phyloP scores from a whole-genome alignment of 345 rosid species.

The Aquilaria yunnanensis region DNA sequence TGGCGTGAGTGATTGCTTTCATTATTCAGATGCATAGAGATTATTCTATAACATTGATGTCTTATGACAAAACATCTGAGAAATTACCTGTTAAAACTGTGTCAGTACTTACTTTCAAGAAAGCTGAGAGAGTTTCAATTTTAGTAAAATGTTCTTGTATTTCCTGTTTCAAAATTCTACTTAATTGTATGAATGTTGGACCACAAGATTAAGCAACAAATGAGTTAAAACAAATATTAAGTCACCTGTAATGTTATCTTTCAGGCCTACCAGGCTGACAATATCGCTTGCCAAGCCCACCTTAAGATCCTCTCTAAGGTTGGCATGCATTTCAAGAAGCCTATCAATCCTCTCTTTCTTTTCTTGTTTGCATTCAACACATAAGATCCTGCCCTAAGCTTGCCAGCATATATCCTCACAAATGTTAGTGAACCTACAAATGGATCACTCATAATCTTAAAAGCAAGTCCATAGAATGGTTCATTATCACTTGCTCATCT shows the following conservation, averaged over 20 bases:
- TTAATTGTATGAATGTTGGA: no score
- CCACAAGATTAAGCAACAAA: no score
- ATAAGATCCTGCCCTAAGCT: slow-evolving; percentile 78
- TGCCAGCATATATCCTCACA: slow-evolving; percentile 88
- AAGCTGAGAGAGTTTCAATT: no score
- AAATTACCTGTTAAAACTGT: no score
- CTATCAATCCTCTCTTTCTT: slow-evolving; percentile 89
- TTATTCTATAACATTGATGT: no score
- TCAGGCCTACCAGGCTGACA: slow-evolving; percentile 86
- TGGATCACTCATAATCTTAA: slow-evolving; percentile 96
- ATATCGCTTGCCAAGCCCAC: slow-evolving; percentile 86
- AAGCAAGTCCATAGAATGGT: slow-evolving; percentile 87
- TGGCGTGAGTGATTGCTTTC: no score
- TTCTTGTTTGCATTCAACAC: slow-evolving; percentile 85
- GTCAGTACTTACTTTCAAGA: no score
- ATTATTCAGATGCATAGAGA: no score
- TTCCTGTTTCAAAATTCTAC: no score
- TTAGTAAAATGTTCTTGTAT: no score
- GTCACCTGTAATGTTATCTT: slow-evolving; percentile 85
- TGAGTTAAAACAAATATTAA: no score
- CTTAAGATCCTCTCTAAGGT: slow-evolving; percentile 89
- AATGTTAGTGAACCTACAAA: slow-evolving; percentile 95
- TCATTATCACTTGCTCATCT: slow-evolving; percentile 69
- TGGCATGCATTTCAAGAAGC: slow-evolving; percentile 97
- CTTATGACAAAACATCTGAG: no score